Evolutionary conservation across 768 basidiomycete genomes (phyloP), one percentile per base, ranked within the genome.

Genomic region (Pilatotrama ljubarskyi): DNA sequence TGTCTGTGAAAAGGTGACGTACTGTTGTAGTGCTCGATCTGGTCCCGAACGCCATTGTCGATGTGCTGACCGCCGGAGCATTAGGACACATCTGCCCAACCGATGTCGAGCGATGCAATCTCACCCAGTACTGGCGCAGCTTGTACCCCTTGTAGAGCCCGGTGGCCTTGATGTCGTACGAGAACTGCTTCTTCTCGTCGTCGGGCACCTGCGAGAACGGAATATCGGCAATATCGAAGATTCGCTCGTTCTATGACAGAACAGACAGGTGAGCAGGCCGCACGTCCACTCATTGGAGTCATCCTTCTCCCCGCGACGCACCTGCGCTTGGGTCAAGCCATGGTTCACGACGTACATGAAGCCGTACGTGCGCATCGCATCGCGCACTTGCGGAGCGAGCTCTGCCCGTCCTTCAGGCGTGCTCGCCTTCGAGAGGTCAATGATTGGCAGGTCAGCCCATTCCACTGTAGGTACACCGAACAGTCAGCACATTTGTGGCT

Each of bases 141-240:
- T 85, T 85, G 64, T 84, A 85, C 1, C 83, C 83, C 62, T 81
- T 77, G 62, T 77, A 83, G 3, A 79, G 76, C 7, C 80, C 80
- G 0, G 72, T 76, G 24, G 78, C 72, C 57, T 78, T 79, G 55
- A 76, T 76, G 35, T 69, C 72, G 0, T 73, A 77, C 2, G 66
- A 68, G 58, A 80, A 78, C 20, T 59, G 58, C 51, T 73, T 62
- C 65, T 81, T 82, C 69, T 83, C 81, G 26, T 78, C 78, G 0
- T 71, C 69, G 1, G 62, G 58, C 7, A 81, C 78, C 29, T 70
- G 69, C 5, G 74, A 69, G 61, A 82, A 80, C 14, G 78, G 72
- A 7, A 81, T 60, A 51, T 81, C 72, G 0, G 80, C 80, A 41
- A 83, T 79, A 59, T 80, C 78, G 61, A 82, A 79, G 11, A 82